A percentile compares a stretch with the other conserved stretches of the same genome.
phyloP scores from a whole-genome alignment of 108 stramenopile genomes.

The Schizochytrium sp. region DNA sequence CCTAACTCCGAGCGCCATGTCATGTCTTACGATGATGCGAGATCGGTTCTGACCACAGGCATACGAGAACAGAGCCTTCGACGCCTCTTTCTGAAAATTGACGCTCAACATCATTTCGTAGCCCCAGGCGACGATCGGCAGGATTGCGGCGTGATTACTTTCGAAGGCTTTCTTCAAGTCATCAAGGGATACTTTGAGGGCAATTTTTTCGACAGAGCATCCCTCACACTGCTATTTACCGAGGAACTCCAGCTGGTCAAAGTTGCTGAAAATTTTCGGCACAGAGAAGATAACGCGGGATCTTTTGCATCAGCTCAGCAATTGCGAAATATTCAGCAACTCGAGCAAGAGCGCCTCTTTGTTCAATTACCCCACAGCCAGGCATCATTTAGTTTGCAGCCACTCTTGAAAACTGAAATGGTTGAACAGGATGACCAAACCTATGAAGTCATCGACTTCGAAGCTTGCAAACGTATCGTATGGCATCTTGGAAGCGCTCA shows the following conservation, averaged over 20 bases:
- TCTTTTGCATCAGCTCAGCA: too few relatives aligned
- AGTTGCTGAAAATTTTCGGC: neutral
- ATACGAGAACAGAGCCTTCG: neutral
- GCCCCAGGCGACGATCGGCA: neutral
- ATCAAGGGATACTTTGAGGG: conserved; percentile 55
- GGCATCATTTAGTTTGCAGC: neutral
- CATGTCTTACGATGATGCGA: neutral
- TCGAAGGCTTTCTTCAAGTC: neutral
- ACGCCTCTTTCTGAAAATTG: neutral
- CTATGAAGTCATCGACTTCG: neutral
- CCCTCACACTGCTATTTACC: neutral
- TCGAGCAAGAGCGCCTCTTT: neutral
- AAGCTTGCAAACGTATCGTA: neutral
- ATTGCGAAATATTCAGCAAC: too few relatives aligned
- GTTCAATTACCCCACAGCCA: neutral
- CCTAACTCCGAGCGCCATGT: neutral
- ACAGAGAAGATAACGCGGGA: too few relatives aligned
- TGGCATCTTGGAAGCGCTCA: neutral
- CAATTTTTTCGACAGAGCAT: conserved; percentile 7
- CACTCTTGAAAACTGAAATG: neutral
- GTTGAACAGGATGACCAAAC: neutral
- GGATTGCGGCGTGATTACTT: neutral
- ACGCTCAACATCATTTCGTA: neutral
- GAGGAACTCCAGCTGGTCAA: neutral
- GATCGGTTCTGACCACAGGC: neutral